A percentile compares a stretch with the other conserved stretches of the same genome.
These are phyloP conservation scores for Plasmodium gonderi DNA, from an alignment of 169 alveolate genomes.

Conservation along the genomic window DNA sequence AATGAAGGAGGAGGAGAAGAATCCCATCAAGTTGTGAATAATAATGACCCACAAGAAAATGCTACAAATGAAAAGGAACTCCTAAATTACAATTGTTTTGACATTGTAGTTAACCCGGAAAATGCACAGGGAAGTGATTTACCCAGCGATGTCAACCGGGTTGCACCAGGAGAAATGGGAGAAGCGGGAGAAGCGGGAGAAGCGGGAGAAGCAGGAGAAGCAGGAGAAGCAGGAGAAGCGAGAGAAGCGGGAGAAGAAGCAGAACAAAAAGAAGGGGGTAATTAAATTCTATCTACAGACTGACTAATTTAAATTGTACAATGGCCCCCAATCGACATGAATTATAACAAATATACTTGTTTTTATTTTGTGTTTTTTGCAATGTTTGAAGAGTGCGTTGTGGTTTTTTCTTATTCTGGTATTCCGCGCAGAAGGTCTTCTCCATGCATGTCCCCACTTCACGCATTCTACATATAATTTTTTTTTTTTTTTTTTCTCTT, in stretches of 20 bases:
- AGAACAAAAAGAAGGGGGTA: background rate
- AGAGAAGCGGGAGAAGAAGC: background rate
- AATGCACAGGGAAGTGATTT: background rate
- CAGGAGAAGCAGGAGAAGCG: background rate
- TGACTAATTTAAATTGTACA: no score
- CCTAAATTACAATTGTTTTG: constrained; percentile 21
- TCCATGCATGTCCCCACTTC: background rate
- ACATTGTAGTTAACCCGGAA: constrained; percentile 28
- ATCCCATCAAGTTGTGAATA: background rate
- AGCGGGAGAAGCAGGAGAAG: background rate
- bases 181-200: background rate
- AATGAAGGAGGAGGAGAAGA: background rate
- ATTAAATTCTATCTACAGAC: no score
- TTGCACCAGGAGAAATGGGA: background rate
- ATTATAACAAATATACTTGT: background rate
- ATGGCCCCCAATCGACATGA: no score
- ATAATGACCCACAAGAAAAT: background rate
- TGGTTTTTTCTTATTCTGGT: background rate
- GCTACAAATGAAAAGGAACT: background rate
- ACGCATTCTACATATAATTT: background rate
- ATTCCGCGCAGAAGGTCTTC: background rate
- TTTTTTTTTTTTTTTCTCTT: background rate
- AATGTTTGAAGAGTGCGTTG: background rate
- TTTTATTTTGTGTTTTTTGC: background rate
- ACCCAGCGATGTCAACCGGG: background rate